Conservation (phyloP, 257 asterid species). For the Voacanga thouarsii region DNA sequence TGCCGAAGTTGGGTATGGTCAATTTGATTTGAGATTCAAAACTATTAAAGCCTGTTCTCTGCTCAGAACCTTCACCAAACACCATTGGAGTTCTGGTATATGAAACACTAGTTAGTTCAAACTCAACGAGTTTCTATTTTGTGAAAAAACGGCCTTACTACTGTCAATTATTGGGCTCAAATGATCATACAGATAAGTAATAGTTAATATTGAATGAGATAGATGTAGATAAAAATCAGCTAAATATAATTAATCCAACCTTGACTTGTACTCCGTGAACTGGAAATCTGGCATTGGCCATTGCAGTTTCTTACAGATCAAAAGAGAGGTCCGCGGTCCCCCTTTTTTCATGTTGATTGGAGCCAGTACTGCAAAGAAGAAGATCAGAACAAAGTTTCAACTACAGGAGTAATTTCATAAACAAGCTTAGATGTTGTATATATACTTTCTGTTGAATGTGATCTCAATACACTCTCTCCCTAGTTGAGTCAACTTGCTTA, state of each 20-base stretch:
- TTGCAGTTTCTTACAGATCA: constrained; percentile 56
- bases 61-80: constrained; percentile 44
- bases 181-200: not conserved
- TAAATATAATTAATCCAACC: constrained; percentile 28
- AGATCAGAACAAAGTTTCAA: constrained; percentile 9
- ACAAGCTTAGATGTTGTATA: not conserved
- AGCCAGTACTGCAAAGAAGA: constrained; percentile 48
- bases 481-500: no score
- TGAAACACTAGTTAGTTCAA: constrained; percentile 1
- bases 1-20: constrained; percentile 58
- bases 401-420: not conserved
- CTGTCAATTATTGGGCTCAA: not conserved
- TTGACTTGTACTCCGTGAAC: constrained; percentile 59
- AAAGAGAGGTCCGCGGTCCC: constrained; percentile 75
- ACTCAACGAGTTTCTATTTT: not conserved
- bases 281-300: constrained; percentile 84
- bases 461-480: no score
- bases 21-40: constrained; percentile 66
- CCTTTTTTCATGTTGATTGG: constrained; percentile 77
- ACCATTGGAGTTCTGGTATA: constrained; percentile 47
- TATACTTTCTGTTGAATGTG: not conserved
- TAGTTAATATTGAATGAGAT: not conserved
- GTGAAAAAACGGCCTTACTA: not conserved
- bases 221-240: not conserved
- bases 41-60: constrained; percentile 45